A percentile compares a stretch with the other conserved stretches of the same genome.
These are phyloP conservation scores for Tricholoma furcatifolium DNA, from an alignment of 768 basidiomycete species.

Conservation along the genomic window DNA sequence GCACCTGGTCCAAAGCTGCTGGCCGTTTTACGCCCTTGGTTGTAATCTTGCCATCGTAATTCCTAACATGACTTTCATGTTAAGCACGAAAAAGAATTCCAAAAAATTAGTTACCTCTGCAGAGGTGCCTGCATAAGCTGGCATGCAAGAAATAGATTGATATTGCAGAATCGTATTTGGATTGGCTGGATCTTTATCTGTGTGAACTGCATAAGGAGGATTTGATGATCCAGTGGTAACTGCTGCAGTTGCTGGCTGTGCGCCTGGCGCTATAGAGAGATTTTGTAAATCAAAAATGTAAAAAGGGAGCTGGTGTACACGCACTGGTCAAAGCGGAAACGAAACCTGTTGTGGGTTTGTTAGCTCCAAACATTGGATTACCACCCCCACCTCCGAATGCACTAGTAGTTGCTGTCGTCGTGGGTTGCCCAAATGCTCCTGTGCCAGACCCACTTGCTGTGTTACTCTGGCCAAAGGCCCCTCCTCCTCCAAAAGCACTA, in stretches of 20 bases:
- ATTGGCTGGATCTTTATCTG: slow-evolving; percentile 64
- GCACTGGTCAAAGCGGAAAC: slow-evolving; percentile 36
- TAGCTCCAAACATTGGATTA: slow-evolving; percentile 34
- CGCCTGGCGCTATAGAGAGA: slow-evolving; percentile 24
- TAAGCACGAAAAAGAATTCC: too few relatives aligned
- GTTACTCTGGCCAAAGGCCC: slow-evolving; percentile 44
- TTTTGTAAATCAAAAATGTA: slow-evolving; percentile 7
- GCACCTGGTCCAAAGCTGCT: slow-evolving; percentile 55
- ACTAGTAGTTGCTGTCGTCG: slow-evolving; percentile 39
- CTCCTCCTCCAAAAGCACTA: slow-evolving; percentile 48
- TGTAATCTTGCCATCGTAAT: slow-evolving; percentile 74
- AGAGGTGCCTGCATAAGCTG: slow-evolving; percentile 73
- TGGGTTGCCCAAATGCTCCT: slow-evolving; percentile 58
- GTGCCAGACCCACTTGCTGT: slow-evolving; percentile 33
- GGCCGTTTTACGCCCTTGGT: slow-evolving; percentile 71
- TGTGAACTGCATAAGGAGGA: slow-evolving; percentile 56
- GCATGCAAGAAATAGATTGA: slow-evolving; percentile 81
- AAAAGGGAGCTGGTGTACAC: not conserved
- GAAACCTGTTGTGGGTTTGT: slow-evolving; percentile 40
- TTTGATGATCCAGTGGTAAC: slow-evolving; percentile 71
- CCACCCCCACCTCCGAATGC: slow-evolving; percentile 45
- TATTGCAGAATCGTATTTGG: slow-evolving; percentile 57
- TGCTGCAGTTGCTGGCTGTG: slow-evolving; percentile 34
- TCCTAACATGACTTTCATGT: slow-evolving; percentile 62
- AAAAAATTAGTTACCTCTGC: slow-evolving; percentile 77